Evolutionary conservation across 2,329 filamentous ascomycete species (phyloP).

Genomic region (Beauveria brongniartii): DNA sequence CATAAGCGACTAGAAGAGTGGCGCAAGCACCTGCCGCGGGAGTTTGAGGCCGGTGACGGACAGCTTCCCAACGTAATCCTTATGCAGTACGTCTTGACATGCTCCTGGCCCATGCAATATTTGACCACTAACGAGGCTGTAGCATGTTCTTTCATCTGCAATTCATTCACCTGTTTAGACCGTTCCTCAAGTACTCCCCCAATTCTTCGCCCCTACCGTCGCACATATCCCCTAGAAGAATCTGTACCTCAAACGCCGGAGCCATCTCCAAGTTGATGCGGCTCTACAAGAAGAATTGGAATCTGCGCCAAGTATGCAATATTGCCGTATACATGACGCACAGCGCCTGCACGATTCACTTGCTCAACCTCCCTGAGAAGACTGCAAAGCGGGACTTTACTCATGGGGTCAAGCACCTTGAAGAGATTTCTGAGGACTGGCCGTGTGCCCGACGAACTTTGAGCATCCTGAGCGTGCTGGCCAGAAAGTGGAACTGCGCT

Average conservation of each 20-base stretch:
- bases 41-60: slow-evolving; percentile 83
- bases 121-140: slow-evolving; percentile 17
- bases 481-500: slow-evolving; percentile 82
- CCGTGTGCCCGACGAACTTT: slow-evolving; percentile 79
- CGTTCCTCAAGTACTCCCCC: slow-evolving; percentile 85
- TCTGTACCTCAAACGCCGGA: slow-evolving; percentile 83
- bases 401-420: slow-evolving; percentile 82
- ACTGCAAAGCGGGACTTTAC: slow-evolving; percentile 83
- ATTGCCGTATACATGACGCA: slow-evolving; percentile 94
- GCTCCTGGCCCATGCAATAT: not conserved
- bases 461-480: slow-evolving; percentile 74
- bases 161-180: slow-evolving; percentile 91
- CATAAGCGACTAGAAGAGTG: slow-evolving; percentile 86
- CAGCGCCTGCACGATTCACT: slow-evolving; percentile 87
- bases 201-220: slow-evolving; percentile 72
- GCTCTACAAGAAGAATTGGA: slow-evolving; percentile 86
- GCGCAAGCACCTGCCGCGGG: slow-evolving; percentile 73
- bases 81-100: slow-evolving; percentile 62
- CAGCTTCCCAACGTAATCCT: slow-evolving; percentile 74
- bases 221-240: slow-evolving; percentile 81
- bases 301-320: slow-evolving; percentile 88
- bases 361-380: slow-evolving; percentile 89
- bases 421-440: slow-evolving; percentile 96
- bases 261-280: slow-evolving; percentile 91
- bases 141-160: slow-evolving; percentile 98